Evolutionary conservation across 306 rosid species (phyloP), one percentile per base, ranked within the genome.

Genomic region (Sechiopsis laciniata): DNA sequence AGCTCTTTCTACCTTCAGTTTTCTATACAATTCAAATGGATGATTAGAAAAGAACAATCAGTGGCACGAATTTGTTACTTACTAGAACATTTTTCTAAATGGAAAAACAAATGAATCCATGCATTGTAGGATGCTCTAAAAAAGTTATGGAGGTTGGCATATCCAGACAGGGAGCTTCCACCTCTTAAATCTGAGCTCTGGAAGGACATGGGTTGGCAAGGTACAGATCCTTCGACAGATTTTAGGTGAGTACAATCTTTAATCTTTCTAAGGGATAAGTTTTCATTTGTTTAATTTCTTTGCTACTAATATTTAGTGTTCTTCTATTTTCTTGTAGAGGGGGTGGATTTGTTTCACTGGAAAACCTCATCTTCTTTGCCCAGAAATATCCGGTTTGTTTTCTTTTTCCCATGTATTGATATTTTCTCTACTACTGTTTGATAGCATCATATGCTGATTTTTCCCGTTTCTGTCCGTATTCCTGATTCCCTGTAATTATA

Each of bases 171-270:
- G 86, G 92, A 85, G 84, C 87, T 89, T 75, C 99, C 97, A 13
- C 24, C 96, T 62, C 95, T 89, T 60, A 91, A 86, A 78, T 89
- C 99, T 22, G 96, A 87, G 68, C 95, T 87, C 74, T 94, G 99
- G 97, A 91, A 94, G 86, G 95, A 94, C 78, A 94, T 94, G 99
- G 99, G 99, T 57, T 94, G 99, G 99, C 99, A 94, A 79, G 99
- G 99, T 67, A 74, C 90, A 46, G 99, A 91, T 76, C 99, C 99
- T 54, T 91, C 97, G 45, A 94, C 99, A 55, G 99, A 94, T 85
- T 94, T 94, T 86, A 89, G 99, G 99, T 89, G 74, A 61, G 86
- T 62, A 55, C 51, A 57, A 58, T 22, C 70, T 63, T 29, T 61
- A 11, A 61, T 32, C 17, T 48, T 68, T 68, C 13, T 8, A 22